Evolutionary conservation across 768 basidiomycete species (phyloP).

Genomic region (Lentinula sp.): DNA sequence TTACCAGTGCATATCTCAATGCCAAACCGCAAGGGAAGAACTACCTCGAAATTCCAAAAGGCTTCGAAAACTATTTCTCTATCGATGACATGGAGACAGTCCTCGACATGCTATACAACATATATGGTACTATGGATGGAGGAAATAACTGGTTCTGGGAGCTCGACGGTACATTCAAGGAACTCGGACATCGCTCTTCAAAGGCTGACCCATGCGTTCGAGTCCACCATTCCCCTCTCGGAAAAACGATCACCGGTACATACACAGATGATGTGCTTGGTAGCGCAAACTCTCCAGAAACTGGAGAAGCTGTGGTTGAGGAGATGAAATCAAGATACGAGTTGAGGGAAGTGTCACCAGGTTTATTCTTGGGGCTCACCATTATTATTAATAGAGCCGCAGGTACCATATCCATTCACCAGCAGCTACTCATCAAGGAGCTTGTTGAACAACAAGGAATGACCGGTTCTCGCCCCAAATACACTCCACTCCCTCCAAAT

Average conservation of each 20-base stretch:
- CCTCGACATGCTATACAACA: background rate
- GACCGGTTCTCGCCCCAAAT: background rate
- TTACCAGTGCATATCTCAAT: background rate
- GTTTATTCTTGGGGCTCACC: background rate
- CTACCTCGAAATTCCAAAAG: background rate
- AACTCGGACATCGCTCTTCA: background rate
- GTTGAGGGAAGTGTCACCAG: background rate
- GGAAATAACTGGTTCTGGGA: slow-evolving; percentile 3
- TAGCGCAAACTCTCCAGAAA: background rate
- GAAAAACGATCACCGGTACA: background rate
- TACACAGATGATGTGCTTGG: background rate
- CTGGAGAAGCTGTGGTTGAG: background rate
- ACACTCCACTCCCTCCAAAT: background rate
- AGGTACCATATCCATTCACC: background rate
- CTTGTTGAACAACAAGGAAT: background rate
- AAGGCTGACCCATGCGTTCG: background rate
- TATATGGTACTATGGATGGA: slow-evolving; percentile 6
- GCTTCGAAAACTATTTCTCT: background rate
- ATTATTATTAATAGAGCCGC: background rate
- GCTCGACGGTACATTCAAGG: background rate
- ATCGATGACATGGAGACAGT: slow-evolving; percentile 1
- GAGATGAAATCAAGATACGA: background rate
- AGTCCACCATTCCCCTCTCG: background rate
- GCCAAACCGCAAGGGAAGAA: background rate
- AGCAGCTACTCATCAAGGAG: background rate